Evolutionary conservation across 2,329 filamentous ascomycete genomes (phyloP).

Genomic region (Pestalotiopsis sp.): DNA sequence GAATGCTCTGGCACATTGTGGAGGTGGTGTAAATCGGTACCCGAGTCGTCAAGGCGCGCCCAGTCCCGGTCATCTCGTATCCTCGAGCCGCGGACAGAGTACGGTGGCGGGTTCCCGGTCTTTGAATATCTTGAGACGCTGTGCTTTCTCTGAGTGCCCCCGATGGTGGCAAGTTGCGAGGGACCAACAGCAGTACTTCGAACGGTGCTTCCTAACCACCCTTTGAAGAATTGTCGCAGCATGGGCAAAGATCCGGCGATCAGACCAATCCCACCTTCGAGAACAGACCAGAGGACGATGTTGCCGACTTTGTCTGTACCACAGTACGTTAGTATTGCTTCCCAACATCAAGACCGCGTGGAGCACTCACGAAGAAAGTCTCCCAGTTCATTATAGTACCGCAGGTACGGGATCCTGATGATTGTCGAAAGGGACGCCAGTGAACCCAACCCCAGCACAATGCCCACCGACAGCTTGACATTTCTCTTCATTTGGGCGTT

Average conservation of each 20-base stretch:
- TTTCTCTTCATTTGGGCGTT: constrained; percentile 12
- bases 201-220: constrained; percentile 3
- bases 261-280: constrained; percentile 21
- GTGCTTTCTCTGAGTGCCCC: neutral
- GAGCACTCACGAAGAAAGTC: constrained; percentile 13
- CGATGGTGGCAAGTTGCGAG: neutral
- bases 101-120: neutral
- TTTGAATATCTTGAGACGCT: neutral
- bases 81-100: neutral
- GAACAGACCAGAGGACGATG: constrained; percentile 23
- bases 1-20: neutral
- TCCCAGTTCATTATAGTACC: constrained; percentile 5
- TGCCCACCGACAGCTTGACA: constrained; percentile 12
- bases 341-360: too few relatives aligned
- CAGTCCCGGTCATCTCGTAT: neutral
- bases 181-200: neutral
- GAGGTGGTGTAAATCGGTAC: neutral
- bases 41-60: neutral
- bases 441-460: constrained; percentile 10
- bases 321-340: neutral
- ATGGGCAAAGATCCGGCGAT: constrained; percentile 17
- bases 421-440: constrained; percentile 13
- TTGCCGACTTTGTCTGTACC: constrained; percentile 13
- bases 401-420: constrained; percentile 11
- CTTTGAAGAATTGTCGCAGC: constrained; percentile 6